These are phyloP conservation scores for Herpotrichia juniperi DNA, from an alignment of 2,329 filamentous ascomycete species.

Conservation along the genomic window DNA sequence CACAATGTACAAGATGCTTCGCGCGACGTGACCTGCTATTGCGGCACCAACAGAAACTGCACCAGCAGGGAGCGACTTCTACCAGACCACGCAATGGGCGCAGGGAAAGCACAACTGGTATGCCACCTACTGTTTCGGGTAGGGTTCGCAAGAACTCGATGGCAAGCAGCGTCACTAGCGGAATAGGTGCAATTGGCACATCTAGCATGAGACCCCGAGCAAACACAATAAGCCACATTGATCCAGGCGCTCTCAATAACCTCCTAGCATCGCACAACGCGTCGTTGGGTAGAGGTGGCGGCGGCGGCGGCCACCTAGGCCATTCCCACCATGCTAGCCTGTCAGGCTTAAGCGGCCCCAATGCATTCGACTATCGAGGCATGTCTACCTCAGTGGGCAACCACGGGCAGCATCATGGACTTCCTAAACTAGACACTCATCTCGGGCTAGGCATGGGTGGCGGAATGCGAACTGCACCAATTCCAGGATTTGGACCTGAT, in stretches of 20 bases:
- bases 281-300: slow-evolving; percentile 54
- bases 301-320: slow-evolving; percentile 56
- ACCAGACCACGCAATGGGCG: slow-evolving; percentile 81
- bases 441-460: slow-evolving; percentile 70
- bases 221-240: slow-evolving; percentile 95
- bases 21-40: slow-evolving; percentile 89
- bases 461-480: slow-evolving; percentile 76
- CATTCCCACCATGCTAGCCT: slow-evolving; percentile 77
- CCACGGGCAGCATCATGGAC: slow-evolving; percentile 68
- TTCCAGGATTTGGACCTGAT: slow-evolving; percentile 63
- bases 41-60: slow-evolving; percentile 97
- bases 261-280: slow-evolving; percentile 68
- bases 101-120: slow-evolving; percentile 82
- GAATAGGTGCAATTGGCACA: slow-evolving; percentile 55
- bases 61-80: slow-evolving; percentile 88
- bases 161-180: slow-evolving; percentile 62
- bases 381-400: slow-evolving; percentile 74
- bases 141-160: slow-evolving; percentile 93
- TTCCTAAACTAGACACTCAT: slow-evolving; percentile 85
- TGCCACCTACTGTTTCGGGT: slow-evolving; percentile 69
- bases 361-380: slow-evolving; percentile 70
- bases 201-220: slow-evolving; percentile 82
- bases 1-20: slow-evolving; percentile 93
- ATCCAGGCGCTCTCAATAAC: slow-evolving; percentile 71
- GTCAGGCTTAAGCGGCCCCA: slow-evolving; percentile 63